Base-by-base conservation (phyloP, 805 yeast species). In the Cyberlindnera xylosilytica region DNA sequence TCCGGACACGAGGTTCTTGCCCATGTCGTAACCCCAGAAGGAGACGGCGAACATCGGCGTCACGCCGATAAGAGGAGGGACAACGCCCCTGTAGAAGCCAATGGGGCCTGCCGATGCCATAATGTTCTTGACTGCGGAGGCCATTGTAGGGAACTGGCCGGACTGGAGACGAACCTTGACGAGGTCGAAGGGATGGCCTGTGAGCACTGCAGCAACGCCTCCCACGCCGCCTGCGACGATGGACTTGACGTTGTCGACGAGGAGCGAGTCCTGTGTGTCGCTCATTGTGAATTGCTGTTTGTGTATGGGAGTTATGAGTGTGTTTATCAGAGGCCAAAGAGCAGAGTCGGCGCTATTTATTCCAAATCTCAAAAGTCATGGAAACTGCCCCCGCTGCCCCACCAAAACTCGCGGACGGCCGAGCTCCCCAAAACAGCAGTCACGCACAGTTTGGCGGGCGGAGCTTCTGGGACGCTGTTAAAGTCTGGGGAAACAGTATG, bases 11-110 rank as follows among this genome's bases (percentile, higher is more conserved):
- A 91, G 45, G 49, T 78, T 79, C 67, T 88, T 89, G 49, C 98
- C 98, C 40, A 87, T 72, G 59, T 89, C 97, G 64, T 93, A 91
- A 58, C 98, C 98, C 98, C 99, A 91, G 69, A 91, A 91, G 2
- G 96, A 85, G 19, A 93, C 93, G 2, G 98, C 98, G 70, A 93
- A 93, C 87, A 91, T 93, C 22, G 99, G 99, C 0, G 98, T 93
- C 18, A 91, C 97, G 19, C 99, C 99, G n/a, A 87, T 61, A 39
- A 91, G 68, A 3, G 99, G 99, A 12, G 98, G 96, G 11, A 86
- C 72, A 24, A 93, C 97, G 45, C 99, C 99, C 58, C 95, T 73
- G 65, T 91, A 91, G 51, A 91, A 79, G 1, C 98, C 97, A 20
- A 71, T 51, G 4, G 79, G 77, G 0, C 96, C 96, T 48, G 84